Percentiles rank a stretch among this genome's conserved stretches.
Conservation (phyloP, 805 yeast genomes). For the Suhomyces vadensis region DNA sequence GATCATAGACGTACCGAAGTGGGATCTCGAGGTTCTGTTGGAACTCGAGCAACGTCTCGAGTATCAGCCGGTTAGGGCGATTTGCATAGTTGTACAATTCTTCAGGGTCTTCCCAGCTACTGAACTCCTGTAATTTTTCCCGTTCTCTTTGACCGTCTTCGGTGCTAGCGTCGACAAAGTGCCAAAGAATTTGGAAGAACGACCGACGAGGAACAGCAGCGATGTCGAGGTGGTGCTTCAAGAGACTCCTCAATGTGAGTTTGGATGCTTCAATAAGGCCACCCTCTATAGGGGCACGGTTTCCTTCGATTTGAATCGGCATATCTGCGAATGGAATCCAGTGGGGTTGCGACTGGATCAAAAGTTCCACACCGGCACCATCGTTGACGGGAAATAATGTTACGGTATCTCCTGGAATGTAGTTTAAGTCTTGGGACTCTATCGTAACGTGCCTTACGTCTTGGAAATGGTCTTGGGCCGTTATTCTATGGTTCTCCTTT, state of each 20-base stretch:
- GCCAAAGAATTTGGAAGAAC: constrained; percentile 73
- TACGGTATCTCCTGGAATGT: constrained; percentile 78
- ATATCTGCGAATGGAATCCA: constrained; percentile 75
- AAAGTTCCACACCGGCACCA: constrained; percentile 57
- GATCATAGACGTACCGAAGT: constrained; percentile 68
- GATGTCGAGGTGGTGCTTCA: constrained; percentile 81
- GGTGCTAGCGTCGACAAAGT: constrained; percentile 50
- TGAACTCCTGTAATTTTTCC: constrained; percentile 75
- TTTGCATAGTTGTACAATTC: constrained; percentile 90
- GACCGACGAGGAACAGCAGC: constrained; percentile 80
- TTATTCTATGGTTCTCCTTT: constrained; percentile 56
- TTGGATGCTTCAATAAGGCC: constrained; percentile 51
- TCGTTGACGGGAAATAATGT: constrained; percentile 76
- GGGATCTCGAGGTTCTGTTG: constrained; percentile 71
- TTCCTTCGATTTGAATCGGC: constrained; percentile 43
- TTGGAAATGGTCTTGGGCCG: constrained; percentile 77
- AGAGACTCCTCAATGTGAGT: constrained; percentile 67
- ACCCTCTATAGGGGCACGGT: constrained; percentile 49
- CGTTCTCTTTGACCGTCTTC: constrained; percentile 71
- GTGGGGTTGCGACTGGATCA: constrained; percentile 63
- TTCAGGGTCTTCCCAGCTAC: constrained; percentile 69
- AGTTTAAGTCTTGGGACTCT: constrained; percentile 36
- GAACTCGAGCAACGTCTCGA: constrained; percentile 85
- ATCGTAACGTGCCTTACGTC: constrained; percentile 73
- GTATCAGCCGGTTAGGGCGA: constrained; percentile 82